Base-by-base conservation (phyloP, 805 yeast species). In the Sungouiella blattae region DNA sequence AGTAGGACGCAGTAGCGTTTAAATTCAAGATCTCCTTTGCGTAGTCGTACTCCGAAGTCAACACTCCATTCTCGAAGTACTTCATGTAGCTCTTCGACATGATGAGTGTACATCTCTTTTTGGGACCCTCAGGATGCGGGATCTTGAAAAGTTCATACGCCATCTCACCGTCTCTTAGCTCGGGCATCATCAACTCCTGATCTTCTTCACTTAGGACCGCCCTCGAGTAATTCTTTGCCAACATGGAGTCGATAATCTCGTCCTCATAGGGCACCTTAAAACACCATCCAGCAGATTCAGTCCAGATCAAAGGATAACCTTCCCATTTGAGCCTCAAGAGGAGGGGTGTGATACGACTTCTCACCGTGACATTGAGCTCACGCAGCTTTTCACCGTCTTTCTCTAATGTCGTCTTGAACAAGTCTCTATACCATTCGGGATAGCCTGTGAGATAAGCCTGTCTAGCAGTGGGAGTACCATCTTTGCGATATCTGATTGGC, bases 391-490 rank as follows among this genome's bases (percentile, higher is more conserved):
- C 50, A 4, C 62, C 62, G n/a, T n/a, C n/a, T 64, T 31, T 78
- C 47, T 11, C 43, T n/a, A 44, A 30, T 16, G 49, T 43, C 11
- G 48, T 52, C 28, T 63, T 68, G 41, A 67, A 62, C 24, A 77
- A 52, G 17, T 78, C 79, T 40, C 83, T 75, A 57, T 86, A 94
- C 99, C 99, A 93, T 46, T 83, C 83, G 0, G 99, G 99, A 49
- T 72, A 87, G 0, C 96, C 98, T 0, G 95, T 94, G 30, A 87
- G 53, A 48, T 77, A 87, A 1, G 73, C 71, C 57, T 87, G 95
- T 17, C 75, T 78, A 36, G 86, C 84, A 16, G 65, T 71, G 1
- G 87, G 85, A 3, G 60, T 62, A 2, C 93, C 95, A 25, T 74
- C 68, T 52, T 87, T 87, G 11, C 81, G 85, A 27, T 78, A 44